A percentile compares a stretch with the other conserved stretches of the same genome.
Evolutionary conservation across 2,329 filamentous ascomycete genomes (phyloP).

Genomic region (Fusarium nematophilum): DNA sequence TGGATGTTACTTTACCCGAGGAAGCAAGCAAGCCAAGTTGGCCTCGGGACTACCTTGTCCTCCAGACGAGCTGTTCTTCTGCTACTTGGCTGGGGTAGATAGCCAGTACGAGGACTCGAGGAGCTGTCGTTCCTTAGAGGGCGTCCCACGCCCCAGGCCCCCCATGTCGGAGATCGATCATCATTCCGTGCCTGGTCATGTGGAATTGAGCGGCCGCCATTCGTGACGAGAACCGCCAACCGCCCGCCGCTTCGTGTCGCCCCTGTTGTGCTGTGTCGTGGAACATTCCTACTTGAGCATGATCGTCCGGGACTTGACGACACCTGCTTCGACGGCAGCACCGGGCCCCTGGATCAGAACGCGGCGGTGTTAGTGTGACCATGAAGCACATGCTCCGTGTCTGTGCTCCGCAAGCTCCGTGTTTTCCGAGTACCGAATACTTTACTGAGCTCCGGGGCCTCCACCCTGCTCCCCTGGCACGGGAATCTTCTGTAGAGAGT

Average conservation of each 20-base stretch:
- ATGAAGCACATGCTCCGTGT: conserved; percentile 11
- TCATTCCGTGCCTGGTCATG: conserved; percentile 18
- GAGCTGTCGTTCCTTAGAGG: conserved; percentile 14
- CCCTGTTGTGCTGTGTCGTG: conserved; percentile 9
- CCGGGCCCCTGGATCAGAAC: conserved; percentile 23
- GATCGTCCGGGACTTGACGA: conserved; percentile 30
- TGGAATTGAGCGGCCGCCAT: conserved; percentile 8
- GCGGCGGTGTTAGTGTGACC: conserved; percentile 22
- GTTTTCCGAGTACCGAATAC: background rate
- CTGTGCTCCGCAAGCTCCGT: conserved; percentile 13
- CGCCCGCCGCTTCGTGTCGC: background rate
- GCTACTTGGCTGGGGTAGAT: background rate
- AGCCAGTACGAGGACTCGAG: conserved; percentile 1
- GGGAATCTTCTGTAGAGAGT: conserved; percentile 28
- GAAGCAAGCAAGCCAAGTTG: too few relatives aligned
- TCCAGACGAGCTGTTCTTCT: too few relatives aligned
- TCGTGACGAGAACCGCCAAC: conserved; percentile 13
- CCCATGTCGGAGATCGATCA: conserved; percentile 13
- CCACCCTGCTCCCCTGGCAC: background rate
- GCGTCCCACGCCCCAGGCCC: background rate
- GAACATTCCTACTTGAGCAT: conserved; percentile 16
- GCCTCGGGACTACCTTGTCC: too few relatives aligned
- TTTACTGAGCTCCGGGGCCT: background rate
- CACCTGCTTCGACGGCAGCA: conserved; percentile 23
- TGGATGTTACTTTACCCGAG: too few relatives aligned